Conservation (phyloP, 1,284 basidiomycete genomes). For the Ceratobasidium sp. region DNA sequence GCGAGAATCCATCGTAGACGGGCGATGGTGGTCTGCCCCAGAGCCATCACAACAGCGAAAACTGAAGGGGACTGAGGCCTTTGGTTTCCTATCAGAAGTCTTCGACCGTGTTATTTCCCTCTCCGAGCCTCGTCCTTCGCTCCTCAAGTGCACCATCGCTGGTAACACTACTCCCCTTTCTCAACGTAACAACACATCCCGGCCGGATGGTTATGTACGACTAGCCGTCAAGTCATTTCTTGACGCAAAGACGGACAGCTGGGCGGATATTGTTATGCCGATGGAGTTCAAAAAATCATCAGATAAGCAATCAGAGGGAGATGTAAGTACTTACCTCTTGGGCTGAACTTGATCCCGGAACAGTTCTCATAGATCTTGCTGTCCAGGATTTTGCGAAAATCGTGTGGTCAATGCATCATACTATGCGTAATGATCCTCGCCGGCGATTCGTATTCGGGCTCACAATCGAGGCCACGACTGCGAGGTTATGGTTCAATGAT, state of each 20-base stretch:
- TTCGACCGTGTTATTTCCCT: background rate
- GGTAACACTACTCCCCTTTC: background rate
- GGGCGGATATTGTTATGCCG: slow-evolving; percentile 16
- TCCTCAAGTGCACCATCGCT: background rate
- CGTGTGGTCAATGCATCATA: slow-evolving; percentile 38
- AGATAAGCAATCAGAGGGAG: no score
- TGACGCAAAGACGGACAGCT: background rate
- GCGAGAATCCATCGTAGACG: background rate
- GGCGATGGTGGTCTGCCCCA: background rate
- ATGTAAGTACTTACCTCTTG: background rate
- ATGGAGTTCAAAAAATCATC: slow-evolving; percentile 1
- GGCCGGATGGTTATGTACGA: background rate
- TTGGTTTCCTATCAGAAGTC: background rate
- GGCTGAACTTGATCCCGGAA: background rate
- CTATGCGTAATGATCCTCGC: slow-evolving; percentile 41
- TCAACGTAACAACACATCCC: background rate
- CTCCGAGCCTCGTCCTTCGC: background rate
- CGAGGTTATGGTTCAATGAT: slow-evolving; percentile 22
- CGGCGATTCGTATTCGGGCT: slow-evolving; percentile 41
- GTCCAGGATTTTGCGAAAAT: slow-evolving; percentile 19
- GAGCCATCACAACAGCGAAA: background rate
- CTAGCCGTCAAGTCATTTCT: background rate
- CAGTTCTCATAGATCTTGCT: background rate
- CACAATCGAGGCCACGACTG: slow-evolving; percentile 37
- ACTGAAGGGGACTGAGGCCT: background rate